phyloP scores from a whole-genome alignment of 2,329 filamentous ascomycete species.

The Exophiala sideris region DNA sequence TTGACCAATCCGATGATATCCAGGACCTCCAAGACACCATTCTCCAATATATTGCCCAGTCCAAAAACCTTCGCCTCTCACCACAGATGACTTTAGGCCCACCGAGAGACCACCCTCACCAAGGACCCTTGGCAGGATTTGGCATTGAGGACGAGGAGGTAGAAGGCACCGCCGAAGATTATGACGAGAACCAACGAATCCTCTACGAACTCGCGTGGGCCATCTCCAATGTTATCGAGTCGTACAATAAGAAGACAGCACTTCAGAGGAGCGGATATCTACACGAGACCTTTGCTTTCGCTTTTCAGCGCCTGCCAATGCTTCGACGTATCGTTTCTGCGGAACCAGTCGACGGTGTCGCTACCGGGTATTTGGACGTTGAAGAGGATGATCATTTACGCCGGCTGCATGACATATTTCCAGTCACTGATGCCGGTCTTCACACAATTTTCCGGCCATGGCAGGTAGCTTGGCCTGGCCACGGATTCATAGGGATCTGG shows the following conservation, averaged over 20 bases:
- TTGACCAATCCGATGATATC: not conserved
- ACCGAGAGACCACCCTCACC: too few relatives aligned
- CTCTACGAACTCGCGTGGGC: too few relatives aligned
- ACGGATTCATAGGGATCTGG: slow-evolving; percentile 12
- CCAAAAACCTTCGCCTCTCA: too few relatives aligned
- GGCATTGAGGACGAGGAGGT: too few relatives aligned
- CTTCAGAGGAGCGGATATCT: not conserved
- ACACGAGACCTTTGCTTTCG: not conserved
- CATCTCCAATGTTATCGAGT: not conserved
- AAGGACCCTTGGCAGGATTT: too few relatives aligned
- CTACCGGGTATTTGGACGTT: not conserved
- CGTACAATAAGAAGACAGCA: not conserved
- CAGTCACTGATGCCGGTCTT: slow-evolving; percentile 1
- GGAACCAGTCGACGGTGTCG: not conserved
- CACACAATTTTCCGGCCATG: not conserved
- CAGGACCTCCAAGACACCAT: not conserved
- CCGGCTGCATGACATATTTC: not conserved
- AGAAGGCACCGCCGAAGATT: too few relatives aligned
- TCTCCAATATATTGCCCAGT: not conserved
- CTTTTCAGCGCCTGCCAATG: not conserved
- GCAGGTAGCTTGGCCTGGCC: slow-evolving; percentile 1
- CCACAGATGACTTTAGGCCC: too few relatives aligned
- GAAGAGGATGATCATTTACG: not conserved
- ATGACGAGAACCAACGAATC: too few relatives aligned
- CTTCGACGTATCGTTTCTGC: slow-evolving; percentile 6